Percentiles rank a stretch among this genome's conserved stretches.
phyloP scores from a whole-genome alignment of 192 early-diverging fungal species.

The Coemansia sp. region DNA sequence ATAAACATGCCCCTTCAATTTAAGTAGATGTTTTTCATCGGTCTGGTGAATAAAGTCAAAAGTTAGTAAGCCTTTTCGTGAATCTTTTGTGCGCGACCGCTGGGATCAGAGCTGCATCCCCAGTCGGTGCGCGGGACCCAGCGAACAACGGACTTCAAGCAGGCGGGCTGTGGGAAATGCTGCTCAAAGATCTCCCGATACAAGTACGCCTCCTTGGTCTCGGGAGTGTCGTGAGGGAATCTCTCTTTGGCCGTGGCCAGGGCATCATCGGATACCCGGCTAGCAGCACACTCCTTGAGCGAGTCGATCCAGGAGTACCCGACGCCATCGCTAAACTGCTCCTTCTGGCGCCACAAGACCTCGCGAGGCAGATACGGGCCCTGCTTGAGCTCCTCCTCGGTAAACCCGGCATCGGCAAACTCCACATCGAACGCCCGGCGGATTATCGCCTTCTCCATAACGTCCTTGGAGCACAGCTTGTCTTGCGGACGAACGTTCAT shows the following conservation, averaged over 20 bases:
- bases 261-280: constrained; percentile 72
- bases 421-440: constrained; percentile 92
- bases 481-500: constrained; percentile 84
- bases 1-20: too few species aligned
- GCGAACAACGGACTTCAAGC: constrained; percentile 83
- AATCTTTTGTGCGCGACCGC: constrained; percentile 92
- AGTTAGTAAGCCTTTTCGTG: constrained; percentile 58
- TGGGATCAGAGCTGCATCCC: constrained; percentile 97
- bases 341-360: constrained; percentile 98
- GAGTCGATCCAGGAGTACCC: constrained; percentile 98
- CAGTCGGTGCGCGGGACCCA: constrained; percentile 98
- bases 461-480: constrained; percentile 73
- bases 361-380: constrained; percentile 83
- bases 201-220: constrained; percentile 95
- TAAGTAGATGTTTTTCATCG: too few species aligned
- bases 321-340: constrained; percentile 98
- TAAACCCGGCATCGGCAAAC: constrained; percentile 63
- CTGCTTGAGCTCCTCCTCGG: constrained; percentile 44
- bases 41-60: background rate
- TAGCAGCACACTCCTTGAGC: constrained; percentile 73
- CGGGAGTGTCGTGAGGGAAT: constrained; percentile 87
- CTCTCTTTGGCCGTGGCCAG: constrained; percentile 65
- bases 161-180: constrained; percentile 88
- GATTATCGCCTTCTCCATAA: constrained; percentile 93
- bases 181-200: constrained; percentile 93